These are phyloP conservation scores for Ceriops tagal DNA, from an alignment of 345 rosid species.

Conservation along the genomic window DNA sequence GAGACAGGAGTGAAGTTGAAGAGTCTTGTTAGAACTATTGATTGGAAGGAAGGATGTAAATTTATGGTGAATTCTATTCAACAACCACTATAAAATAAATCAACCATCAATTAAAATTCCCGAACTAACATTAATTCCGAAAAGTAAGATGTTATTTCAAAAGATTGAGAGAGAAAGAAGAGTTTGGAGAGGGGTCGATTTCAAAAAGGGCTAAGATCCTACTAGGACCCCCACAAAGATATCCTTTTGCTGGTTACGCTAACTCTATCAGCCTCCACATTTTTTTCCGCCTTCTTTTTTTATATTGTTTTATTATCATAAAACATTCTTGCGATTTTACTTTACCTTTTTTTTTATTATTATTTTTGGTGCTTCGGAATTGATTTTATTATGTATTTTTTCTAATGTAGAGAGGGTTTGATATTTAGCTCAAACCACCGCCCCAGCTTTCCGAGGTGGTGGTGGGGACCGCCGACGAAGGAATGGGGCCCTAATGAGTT, in stretches of 20 bases:
- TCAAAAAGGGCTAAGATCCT: slow-evolving; percentile 41
- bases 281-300: not conserved
- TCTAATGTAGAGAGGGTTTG: not conserved
- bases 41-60: not conserved
- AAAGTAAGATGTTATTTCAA: not conserved
- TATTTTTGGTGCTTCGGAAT: no score
- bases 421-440: slow-evolving; percentile 32
- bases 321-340: no score
- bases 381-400: not conserved
- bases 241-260: slow-evolving; percentile 56
- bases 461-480: slow-evolving; percentile 34
- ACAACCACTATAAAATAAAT: slow-evolving; percentile 17
- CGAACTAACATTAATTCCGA: slow-evolving; percentile 9
- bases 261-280: slow-evolving; percentile 26
- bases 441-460: slow-evolving; percentile 33
- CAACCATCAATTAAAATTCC: slow-evolving; percentile 9
- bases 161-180: not conserved
- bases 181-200: slow-evolving; percentile 45
- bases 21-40: slow-evolving; percentile 19
- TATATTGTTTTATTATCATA: not conserved
- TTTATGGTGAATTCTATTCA: slow-evolving; percentile 6
- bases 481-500: slow-evolving; percentile 25
- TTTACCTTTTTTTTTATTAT: no score
- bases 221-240: slow-evolving; percentile 41
- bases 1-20: slow-evolving; percentile 39